Base-by-base conservation (phyloP, 352 stramenopile species). In the Aphanomyces stellatus region DNA sequence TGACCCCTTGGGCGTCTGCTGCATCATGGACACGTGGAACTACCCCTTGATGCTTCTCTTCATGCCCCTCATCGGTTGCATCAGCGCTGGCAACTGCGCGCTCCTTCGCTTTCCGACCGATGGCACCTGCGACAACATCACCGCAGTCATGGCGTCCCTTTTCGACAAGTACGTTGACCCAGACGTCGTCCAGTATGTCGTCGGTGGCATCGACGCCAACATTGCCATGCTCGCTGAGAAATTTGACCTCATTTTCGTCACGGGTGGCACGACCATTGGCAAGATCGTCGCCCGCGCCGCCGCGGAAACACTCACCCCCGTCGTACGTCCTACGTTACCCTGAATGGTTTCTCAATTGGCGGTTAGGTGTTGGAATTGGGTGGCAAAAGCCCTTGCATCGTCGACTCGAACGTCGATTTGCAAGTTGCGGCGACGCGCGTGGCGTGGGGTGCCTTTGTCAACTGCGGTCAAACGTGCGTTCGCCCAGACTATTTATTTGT, bases 391-490 rank as follows among this genome's bases (percentile, higher is more conserved):
- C 92, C 92, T 0, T 76, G 73, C 13, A 88, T 96, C 71, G 77
- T 97, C 30, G 85, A 95, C 49, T 72, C 87, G 35, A 80, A 76
- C 35, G 69, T 74, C 24, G 63, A 88, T 40, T 3, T 88, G 17
- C 61, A 72, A 1, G 74, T 93, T 31, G 74, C 89, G 3, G 84
- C 80, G 4, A 41, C 80, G 48, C 79, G 95, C 6, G 82, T 99
- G 40, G 71, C 88, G 7, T 97, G 79, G 76, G 80, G 72, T 2
- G 90, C 95, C 30, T 90, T 82, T 34, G 66, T 96, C 31, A 98
- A 99, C 74, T 69, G 75, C 30, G 95, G 95, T 0, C 96, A 99
- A 76, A 97, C 84, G 51, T 99, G 96, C 74, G 77, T 98, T 37
- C 81, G 91, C 15, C 91, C 94, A 5, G 95, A 98, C 74, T 97